Evolutionary conservation across 2,329 filamentous ascomycete species (phyloP).

Genomic region (Hypoxylon sp.): DNA sequence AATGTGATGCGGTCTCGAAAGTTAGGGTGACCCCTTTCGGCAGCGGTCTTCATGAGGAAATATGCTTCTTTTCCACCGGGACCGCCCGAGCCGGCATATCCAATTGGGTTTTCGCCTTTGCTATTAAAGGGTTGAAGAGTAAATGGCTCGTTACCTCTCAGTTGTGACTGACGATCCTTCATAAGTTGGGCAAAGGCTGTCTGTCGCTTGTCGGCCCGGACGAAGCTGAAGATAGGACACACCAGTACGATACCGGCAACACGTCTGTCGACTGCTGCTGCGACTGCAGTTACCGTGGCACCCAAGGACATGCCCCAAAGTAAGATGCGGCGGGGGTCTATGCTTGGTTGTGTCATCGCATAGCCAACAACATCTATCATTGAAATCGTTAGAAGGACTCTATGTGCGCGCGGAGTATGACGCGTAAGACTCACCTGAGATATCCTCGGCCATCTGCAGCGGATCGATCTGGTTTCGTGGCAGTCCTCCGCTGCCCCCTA

Average conservation of each 20-base stretch:
- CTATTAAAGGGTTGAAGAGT: conserved; percentile 8
- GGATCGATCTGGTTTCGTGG: conserved; percentile 49
- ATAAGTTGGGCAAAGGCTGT: conserved; percentile 42
- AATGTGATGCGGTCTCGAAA: conserved; percentile 51
- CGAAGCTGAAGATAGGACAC: conserved; percentile 46
- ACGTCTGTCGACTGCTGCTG: conserved; percentile 46
- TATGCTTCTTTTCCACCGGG: conserved; percentile 45
- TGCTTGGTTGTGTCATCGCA: conserved; percentile 29
- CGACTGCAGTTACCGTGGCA: conserved; percentile 26
- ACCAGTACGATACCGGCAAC: conserved; percentile 37
- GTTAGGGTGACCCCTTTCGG: conserved; percentile 36
- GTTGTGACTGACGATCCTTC: conserved; percentile 30
- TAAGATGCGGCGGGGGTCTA: conserved; percentile 38
- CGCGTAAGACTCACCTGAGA: conserved; percentile 28
- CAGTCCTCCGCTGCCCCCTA: conserved; percentile 46
- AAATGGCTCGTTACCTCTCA: conserved; percentile 13
- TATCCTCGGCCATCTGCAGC: conserved; percentile 39
- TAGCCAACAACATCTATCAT: conserved; percentile 40
- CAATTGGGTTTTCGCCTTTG: conserved; percentile 21
- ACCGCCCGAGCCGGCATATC: conserved; percentile 31
- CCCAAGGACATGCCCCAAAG: conserved; percentile 51
- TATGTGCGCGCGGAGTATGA: not conserved
- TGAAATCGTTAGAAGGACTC: not conserved
- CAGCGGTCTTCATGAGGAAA: conserved; percentile 41
- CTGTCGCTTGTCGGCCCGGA: conserved; percentile 28